Base-by-base conservation (phyloP, 805 yeast genomes). In the Saccharomycopsis sp. region DNA sequence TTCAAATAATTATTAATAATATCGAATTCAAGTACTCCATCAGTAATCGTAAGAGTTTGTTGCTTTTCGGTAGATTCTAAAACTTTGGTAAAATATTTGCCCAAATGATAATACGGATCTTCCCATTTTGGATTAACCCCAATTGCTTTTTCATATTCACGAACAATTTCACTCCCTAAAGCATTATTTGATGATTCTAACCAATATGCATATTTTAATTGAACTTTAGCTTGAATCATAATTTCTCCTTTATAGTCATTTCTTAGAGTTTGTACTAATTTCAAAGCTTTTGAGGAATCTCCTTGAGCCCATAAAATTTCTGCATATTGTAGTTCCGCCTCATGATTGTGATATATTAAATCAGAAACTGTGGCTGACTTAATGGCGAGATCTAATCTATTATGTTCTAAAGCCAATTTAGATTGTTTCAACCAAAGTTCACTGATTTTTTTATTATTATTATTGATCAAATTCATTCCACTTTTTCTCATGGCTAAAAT, bases 281-380 rank as follows among this genome's bases (percentile, higher is more conserved):
- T 76, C 33, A 89, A 67, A 0, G 97, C 97, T 49, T 86, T 79
- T 19, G 87, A 72, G 45, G 75, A 84, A 47, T 86, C 94, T 1
- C 94, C 95, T 53, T 83, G 85, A 3, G 76, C 79, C 96, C 97
- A 89, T 30, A 86, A 58, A 6, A 92, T 66, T 42, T 82, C 77
- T 0, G 96, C 79, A 56, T 81, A 79, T 54, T 87, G 95, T 30
- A 81, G 59, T 44, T 78, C 79, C 5, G 82, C 78, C 9, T 63
- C 64, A 1, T 52, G 49, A 31, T 47, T 49, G 19, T 56, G 43
- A 13, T 46, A 25, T 39, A 46, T 43, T 51, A 61, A 47, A 26
- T 45, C 38, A 1, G 85, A 86, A 51, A 74, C 67, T 53, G 82
- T 69, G 18, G 81, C 70, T 6, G 78, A 68, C 17, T 76, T 70